Base-by-base conservation (phyloP, 2,329 filamentous ascomycete genomes). In the Monilinia laxa region DNA sequence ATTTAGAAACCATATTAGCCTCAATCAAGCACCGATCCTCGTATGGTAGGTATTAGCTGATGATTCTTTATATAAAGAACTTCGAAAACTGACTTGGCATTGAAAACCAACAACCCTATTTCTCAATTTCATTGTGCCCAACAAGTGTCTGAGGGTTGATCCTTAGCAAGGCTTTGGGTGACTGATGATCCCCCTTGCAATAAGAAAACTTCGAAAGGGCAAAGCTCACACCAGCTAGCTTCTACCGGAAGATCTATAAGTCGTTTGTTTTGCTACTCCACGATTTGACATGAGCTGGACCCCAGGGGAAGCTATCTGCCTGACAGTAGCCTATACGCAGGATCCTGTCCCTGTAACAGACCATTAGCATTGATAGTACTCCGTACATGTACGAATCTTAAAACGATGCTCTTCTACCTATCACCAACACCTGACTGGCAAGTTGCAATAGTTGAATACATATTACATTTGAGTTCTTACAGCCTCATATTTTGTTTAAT, bases 341-440 rank as follows among this genome's bases (percentile, higher is more conserved):
- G 38, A 45, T 58, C 55, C 40, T 58, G 55, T 58, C 45, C 18
- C 55, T 45, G 42, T 45, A 45, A 49, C 45, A 49, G 45, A 49
- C 56, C 28, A 35, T 58, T 28, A 47, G 40, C 40, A 45, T 47
- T 47, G 40, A 47, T 23, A 31, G 20, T 31, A n/a, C n/a, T n/a
- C n/a, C n/a, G n/a, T n/a, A n/a, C 20, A n/a, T 20, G 5, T 45
- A 45, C 55, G 14, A 58, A 45, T 23, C 55, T 28, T 58, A 28
- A 45, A 45, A 45, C 56, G 31, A 35, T 35, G 31, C 31, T 35
- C 31, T 35, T 6, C 31, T 35, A 35, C 31, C 31, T 35, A 35
- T 5, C 31, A 35, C 28, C 28, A 31, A 31, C 31, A 35, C 31
- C 7, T 35, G 31, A 35, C 31, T 35, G 31, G 7, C 31, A 35